Base-by-base conservation (phyloP, 2,329 filamentous ascomycete species). In the Colletotrichum theobromicola region DNA sequence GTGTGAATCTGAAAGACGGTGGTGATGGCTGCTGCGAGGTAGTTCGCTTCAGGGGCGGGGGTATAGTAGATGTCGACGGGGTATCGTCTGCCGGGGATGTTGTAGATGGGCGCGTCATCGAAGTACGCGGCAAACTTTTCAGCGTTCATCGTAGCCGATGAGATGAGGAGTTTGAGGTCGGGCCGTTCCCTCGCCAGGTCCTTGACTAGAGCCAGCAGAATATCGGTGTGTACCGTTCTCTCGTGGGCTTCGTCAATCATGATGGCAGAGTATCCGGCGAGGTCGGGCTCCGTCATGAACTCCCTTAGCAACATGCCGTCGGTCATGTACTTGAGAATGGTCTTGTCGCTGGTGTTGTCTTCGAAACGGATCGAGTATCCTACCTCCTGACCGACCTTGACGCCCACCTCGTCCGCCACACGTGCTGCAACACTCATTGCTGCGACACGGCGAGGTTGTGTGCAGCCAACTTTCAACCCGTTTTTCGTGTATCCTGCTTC, bases 171-270 rank as follows among this genome's bases (percentile, higher is more conserved):
- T 82, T 96, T 98, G 67, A 99, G 85, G 76, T 98, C 96, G 4
- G 94, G 94, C 55, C 97, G 88, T 67, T 94, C 94, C 75, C 94
- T 90, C 1, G 94, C 93, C 75, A 98, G 90, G 85, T 98, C 96
- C 80, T 98, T 98, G 72, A 98, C 89, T 37, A 99, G 85, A 13
- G 94, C 95, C 74, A 98, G 90, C 9, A 98, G 85, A 71, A 99
- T 96, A 83, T 99, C 97, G 0, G 96, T 98, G 67, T 95, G 92
- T 1, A 98, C 90, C 0, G 95, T 98, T 78, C 97, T 90, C 82
- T 99, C 97, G 90, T 99, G 97, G 1, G 97, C 97, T 83, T 99
- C 97, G 81, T 99, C 97, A 71, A 99, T 96, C 93, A 99, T 98
- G 76, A 99, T 85, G 15, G 93, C 94, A 7, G 94, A 94, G 79